Evolutionary conservation across 768 basidiomycete species (phyloP), one percentile per base, ranked within the genome.

Genomic region (Leccinum olivaceopallidum): DNA sequence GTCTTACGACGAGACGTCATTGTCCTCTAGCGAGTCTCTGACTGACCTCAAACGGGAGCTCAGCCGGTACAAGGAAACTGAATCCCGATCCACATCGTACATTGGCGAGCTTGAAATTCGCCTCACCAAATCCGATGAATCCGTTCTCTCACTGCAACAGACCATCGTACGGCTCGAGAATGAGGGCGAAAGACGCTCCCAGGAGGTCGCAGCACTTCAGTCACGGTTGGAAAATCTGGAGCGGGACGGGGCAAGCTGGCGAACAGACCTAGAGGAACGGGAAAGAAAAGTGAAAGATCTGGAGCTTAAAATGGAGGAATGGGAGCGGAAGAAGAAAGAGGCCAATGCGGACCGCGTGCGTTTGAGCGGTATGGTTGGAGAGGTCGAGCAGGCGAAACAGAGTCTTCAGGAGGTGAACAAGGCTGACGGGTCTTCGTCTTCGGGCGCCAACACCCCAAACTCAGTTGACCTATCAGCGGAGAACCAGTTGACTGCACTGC

Each of bases 71-170:
- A 91, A 85, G 69, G 94, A 96, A 48, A 72, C 81, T 2, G 94
- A 97, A 67, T 76, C 78, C 2, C 83, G 87, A 56, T 88, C 91
- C 5, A 69, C 82, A 26, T 83, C 87, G 64, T 96, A 98, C 74
- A 92, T 97, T 60, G 79, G 84, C 10, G 94, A 95, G 53, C 82
- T 98, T 30, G 96, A 98, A 74, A 79, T 81, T 50, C 89, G 94
- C 26, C 80, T 97, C 7, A 78, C 85, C 28, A 87, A 85, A 55
- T 84, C 92, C 1, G 92, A 93, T 65, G 91, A 92, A 68, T 92
- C 89, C 28, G 79, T 92, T 8, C 77, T 90, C 6, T 73, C 75
- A 10, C 79, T 97, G 6, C 85, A 88, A 50, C 83, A 80, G 52
- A 86, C 82, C 26, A 85, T 98, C 24, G 92, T 92, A 65, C 79